Evolutionary conservation across 2,329 filamentous ascomycete species (phyloP).

Genomic region (Arthroderma sp.): DNA sequence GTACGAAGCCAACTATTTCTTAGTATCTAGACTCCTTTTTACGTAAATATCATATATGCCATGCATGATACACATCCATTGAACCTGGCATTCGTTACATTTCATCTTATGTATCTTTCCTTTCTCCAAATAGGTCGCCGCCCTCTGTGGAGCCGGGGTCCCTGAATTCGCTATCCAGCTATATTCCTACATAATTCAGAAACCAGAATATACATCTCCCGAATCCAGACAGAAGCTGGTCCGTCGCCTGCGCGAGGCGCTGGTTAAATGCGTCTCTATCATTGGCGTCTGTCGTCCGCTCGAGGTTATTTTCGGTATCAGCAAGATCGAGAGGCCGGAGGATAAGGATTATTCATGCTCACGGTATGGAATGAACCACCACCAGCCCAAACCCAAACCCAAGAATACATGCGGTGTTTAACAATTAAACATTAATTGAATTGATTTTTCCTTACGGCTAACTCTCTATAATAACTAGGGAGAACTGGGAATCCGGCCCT

Average conservation of each 20-base stretch:
- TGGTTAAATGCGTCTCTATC: slow-evolving; percentile 46
- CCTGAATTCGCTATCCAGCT: slow-evolving; percentile 40
- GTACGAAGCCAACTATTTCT: slow-evolving; percentile 1
- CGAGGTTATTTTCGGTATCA: slow-evolving; percentile 46
- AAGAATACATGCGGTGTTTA: too few relatives aligned
- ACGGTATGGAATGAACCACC: slow-evolving; percentile 10
- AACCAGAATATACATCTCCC: slow-evolving; percentile 30
- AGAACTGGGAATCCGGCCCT: slow-evolving; percentile 46
- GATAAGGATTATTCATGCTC: slow-evolving; percentile 45
- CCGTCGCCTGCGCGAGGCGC: slow-evolving; percentile 38
- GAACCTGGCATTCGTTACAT: background rate
- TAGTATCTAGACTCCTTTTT: background rate
- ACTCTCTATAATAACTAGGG: slow-evolving; percentile 18
- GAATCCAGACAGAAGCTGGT: slow-evolving; percentile 22
- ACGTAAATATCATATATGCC: background rate
- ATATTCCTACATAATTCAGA: slow-evolving; percentile 42
- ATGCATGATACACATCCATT: too few relatives aligned
- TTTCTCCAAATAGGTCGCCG: slow-evolving; percentile 19
- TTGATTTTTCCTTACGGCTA: background rate
- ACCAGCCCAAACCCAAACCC: too few relatives aligned
- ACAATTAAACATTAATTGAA: too few relatives aligned
- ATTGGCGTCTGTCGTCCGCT: slow-evolving; percentile 52
- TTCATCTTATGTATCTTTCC: background rate
- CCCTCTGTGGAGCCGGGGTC: slow-evolving; percentile 39
- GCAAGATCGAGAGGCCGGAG: slow-evolving; percentile 38